Conservation (phyloP, 495 filamentous ascomycete species). For the Schizothecium vesticola region DNA sequence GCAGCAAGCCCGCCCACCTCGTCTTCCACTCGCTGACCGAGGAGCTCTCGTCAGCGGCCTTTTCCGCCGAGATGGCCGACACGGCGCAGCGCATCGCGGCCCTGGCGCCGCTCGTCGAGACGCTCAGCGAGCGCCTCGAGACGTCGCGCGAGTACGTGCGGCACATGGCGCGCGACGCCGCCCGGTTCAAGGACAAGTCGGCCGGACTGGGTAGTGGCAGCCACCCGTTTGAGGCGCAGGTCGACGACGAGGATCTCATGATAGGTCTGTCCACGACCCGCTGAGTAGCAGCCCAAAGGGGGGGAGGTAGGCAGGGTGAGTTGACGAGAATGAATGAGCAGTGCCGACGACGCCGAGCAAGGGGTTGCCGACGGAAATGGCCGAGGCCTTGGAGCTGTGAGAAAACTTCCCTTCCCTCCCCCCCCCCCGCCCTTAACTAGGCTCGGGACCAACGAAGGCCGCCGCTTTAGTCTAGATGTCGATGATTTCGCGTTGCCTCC, state of each 20-base stretch:
- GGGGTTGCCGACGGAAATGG: neutral
- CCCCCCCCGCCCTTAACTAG: neutral
- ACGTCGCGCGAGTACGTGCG: conserved; percentile 57
- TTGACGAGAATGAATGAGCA: neutral
- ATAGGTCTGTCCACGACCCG: conserved; percentile 14
- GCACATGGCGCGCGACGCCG: conserved; percentile 37
- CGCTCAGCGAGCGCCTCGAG: conserved; percentile 50
- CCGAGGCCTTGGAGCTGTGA: neutral
- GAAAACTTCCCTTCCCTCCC: neutral
- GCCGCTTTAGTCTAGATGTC: too few species aligned
- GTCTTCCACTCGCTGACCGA: conserved; percentile 31
- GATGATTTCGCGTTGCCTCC: too few species aligned
- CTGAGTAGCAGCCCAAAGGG: neutral
- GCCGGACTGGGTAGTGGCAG: neutral
- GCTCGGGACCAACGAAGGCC: neutral
- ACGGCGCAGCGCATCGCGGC: conserved; percentile 42
- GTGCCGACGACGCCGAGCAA: too few species aligned
- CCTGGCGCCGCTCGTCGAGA: conserved; percentile 38
- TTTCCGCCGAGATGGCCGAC: conserved; percentile 36
- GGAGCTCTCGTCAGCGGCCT: conserved; percentile 42
- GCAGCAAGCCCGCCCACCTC: conserved; percentile 29
- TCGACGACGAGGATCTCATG: conserved; percentile 69
- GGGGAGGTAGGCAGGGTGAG: neutral
- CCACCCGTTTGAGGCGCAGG: conserved; percentile 30
- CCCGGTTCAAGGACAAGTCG: conserved; percentile 34